Evolutionary conservation across 805 yeast genomes (phyloP).

Genomic region (Candida sonorensis): DNA sequence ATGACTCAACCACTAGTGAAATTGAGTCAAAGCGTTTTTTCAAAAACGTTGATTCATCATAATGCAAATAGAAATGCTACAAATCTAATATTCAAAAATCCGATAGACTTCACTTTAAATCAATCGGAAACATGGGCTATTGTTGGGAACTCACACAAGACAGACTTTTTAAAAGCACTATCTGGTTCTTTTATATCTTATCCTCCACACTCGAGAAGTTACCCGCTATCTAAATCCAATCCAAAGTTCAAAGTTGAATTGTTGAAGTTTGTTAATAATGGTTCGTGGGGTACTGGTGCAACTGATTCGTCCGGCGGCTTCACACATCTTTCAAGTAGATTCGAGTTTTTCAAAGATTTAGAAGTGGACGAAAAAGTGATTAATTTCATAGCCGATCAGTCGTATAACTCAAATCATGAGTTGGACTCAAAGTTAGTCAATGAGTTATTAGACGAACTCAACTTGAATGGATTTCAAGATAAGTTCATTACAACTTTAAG

Average conservation of each 20-base stretch:
- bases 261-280: conserved; percentile 30
- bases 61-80: background rate
- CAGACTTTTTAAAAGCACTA: conserved; percentile 47
- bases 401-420: conserved; percentile 35
- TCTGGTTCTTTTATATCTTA: conserved; percentile 46
- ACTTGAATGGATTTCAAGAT: conserved; percentile 48
- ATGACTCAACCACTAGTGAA: too few relatives aligned
- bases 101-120: conserved; percentile 33
- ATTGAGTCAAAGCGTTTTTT: conserved; percentile 10
- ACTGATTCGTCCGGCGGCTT: conserved; percentile 35
- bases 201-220: conserved; percentile 48
- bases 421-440: conserved; percentile 33
- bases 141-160: conserved; percentile 44
- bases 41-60: conserved; percentile 2
- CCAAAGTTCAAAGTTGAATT: conserved; percentile 33
- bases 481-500: conserved; percentile 84
- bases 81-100: conserved; percentile 29
- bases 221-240: conserved; percentile 47
- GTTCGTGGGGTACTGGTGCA: conserved; percentile 29
- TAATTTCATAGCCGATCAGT: conserved; percentile 51
- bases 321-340: conserved; percentile 83
- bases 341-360: conserved; percentile 74
- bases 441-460: conserved; percentile 40
- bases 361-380: conserved; percentile 69
- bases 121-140: conserved; percentile 45